These are phyloP conservation scores for Penicillium sp. DNA, from an alignment of 2,329 filamentous ascomycete genomes.

Conservation along the genomic window DNA sequence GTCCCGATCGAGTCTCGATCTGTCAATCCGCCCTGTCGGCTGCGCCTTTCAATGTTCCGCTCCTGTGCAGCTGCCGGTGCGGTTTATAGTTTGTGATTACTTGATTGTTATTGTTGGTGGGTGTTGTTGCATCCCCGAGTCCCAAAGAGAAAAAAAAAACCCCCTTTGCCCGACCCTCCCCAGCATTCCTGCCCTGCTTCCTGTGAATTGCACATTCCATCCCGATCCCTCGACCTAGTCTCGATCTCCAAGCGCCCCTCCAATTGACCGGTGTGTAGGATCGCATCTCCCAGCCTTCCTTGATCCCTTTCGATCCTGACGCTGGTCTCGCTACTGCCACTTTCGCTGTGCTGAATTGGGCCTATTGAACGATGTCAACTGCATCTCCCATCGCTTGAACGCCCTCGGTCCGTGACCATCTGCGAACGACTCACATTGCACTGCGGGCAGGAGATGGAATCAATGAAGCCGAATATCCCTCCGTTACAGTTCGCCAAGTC, in stretches of 20 bases:
- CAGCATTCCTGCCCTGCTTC: conserved; percentile 30
- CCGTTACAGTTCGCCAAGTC: conserved; percentile 41
- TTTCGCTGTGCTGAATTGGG: conserved; percentile 14
- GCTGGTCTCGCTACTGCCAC: conserved; percentile 12
- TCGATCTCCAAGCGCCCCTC: conserved; percentile 9
- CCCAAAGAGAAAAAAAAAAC: neutral
- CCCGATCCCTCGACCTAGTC: conserved; percentile 17
- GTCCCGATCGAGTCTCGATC: conserved; percentile 15
- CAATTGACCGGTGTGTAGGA: conserved; percentile 27
- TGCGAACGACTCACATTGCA: neutral
- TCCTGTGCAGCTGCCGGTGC: conserved; percentile 18
- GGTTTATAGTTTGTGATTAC: conserved; percentile 28
- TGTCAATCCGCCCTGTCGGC: conserved; percentile 14
- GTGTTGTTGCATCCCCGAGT: conserved; percentile 5
- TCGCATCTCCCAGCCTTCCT: conserved; percentile 23
- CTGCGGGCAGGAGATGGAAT: conserved; percentile 30
- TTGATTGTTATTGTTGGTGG: conserved; percentile 18
- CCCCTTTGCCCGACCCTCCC: too few relatives aligned
- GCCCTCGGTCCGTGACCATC: conserved; percentile 33
- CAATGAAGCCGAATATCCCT: conserved; percentile 37
- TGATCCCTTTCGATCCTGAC: conserved; percentile 16
- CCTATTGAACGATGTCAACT: conserved; percentile 30
- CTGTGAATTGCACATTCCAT: conserved; percentile 30
- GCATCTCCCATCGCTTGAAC: conserved; percentile 27
- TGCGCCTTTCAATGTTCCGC: conserved; percentile 17